phyloP scores from a whole-genome alignment of 371 early-diverging fungal species.

The Dinochytrium kinnereticum region DNA sequence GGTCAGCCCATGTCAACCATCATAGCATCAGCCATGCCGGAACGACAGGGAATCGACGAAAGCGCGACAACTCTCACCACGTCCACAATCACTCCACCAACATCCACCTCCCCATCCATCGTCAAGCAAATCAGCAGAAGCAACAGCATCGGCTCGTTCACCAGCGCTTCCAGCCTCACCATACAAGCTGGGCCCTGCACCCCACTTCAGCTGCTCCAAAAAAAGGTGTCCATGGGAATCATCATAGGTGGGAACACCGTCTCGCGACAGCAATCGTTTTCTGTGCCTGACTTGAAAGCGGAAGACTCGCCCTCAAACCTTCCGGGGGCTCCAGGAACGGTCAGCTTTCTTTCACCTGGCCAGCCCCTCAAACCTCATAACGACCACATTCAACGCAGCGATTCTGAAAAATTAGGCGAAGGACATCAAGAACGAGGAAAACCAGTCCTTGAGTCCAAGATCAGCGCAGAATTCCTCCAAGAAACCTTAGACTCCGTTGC shows the following conservation, averaged over 20 bases:
- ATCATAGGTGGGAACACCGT: background rate
- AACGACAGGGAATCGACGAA: background rate
- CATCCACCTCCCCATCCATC: background rate
- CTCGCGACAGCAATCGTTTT: constrained; percentile 11
- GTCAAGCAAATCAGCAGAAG: background rate
- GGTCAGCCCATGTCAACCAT: background rate
- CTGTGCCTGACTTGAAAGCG: constrained; percentile 8
- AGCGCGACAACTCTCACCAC: background rate
- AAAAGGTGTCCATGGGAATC: constrained; percentile 5
- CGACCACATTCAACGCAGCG: background rate
- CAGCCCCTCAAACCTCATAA: background rate
- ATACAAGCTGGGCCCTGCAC: too few species aligned
- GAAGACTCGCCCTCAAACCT: too few species aligned
- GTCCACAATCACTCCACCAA: background rate
- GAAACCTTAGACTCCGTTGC: constrained; percentile 16
- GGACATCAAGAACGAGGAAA: background rate
- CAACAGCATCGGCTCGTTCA: constrained; percentile 8
- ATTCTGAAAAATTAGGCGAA: background rate
- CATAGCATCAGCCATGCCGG: background rate
- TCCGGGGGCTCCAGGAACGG: background rate
- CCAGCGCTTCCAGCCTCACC: background rate
- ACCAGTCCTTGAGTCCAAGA: background rate
- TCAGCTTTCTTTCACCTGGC: background rate
- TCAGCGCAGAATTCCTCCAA: constrained; percentile 5
- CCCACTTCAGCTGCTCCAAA: background rate